These are phyloP conservation scores for Sugiyamaella qingdaonensis DNA, from an alignment of 805 yeast genomes.

Conservation along the genomic window DNA sequence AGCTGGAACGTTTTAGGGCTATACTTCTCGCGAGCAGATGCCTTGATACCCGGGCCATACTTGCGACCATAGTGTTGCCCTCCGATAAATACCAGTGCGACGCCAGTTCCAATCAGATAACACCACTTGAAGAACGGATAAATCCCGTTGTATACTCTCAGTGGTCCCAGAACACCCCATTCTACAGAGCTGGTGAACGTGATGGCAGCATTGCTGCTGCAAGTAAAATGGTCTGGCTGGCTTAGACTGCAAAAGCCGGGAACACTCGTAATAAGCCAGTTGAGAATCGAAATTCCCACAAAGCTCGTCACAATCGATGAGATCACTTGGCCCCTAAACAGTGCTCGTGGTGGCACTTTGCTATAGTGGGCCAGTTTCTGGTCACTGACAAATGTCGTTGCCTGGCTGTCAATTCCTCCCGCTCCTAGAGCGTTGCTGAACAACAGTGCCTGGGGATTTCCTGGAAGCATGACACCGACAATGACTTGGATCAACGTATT, in stretches of 20 bases:
- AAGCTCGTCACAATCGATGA: slow-evolving; percentile 38
- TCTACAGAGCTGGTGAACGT: slow-evolving; percentile 47
- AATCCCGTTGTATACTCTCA: no score
- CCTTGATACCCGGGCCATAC: no score
- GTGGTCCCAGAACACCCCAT: slow-evolving; percentile 63
- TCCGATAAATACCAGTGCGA: no score
- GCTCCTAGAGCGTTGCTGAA: slow-evolving; percentile 6
- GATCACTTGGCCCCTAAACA: slow-evolving; percentile 40
- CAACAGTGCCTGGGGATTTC: slow-evolving; percentile 51
- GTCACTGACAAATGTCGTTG: slow-evolving; percentile 45
- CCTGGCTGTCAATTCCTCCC: slow-evolving; percentile 42
- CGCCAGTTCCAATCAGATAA: slow-evolving; percentile 37
- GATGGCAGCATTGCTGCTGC: slow-evolving; percentile 39
- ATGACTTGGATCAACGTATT: slow-evolving; percentile 61
- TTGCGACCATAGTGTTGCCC: no score
- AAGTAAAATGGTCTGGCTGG: slow-evolving; percentile 41
- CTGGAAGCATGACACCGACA: slow-evolving; percentile 64
- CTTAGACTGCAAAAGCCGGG: slow-evolving; percentile 42
- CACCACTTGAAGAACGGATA: slow-evolving; percentile 46
- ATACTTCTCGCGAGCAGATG: no score
- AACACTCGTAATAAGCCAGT: slow-evolving; percentile 33
- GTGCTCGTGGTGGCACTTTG: slow-evolving; percentile 51
- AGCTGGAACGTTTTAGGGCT: no score
- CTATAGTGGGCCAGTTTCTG: slow-evolving; percentile 59
- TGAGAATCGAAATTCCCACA: slow-evolving; percentile 30